Evolutionary conservation across 495 filamentous ascomycete species (phyloP).

Genomic region (Xylaria longipes): DNA sequence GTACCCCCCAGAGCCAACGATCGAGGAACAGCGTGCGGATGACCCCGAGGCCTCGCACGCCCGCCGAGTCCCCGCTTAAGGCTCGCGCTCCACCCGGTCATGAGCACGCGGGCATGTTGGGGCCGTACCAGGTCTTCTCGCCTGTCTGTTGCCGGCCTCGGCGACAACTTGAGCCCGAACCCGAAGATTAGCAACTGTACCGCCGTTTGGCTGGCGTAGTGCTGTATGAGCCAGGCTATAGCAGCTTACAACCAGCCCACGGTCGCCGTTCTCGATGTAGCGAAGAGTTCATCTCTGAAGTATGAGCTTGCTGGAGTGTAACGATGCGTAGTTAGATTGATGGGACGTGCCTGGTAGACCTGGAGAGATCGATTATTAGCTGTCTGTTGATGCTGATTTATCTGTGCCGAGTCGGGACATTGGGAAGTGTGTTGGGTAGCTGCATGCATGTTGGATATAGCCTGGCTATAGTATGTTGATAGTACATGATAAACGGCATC

Average conservation of each 20-base stretch:
- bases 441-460: background rate
- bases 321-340: background rate
- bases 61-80: background rate
- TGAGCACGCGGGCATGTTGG: background rate
- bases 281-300: background rate
- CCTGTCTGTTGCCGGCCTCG: background rate
- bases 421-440: background rate
- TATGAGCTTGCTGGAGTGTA: background rate
- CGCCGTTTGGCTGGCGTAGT: background rate
- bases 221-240: background rate
- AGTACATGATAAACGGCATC: background rate
- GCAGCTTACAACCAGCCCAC: background rate
- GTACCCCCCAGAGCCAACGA: background rate
- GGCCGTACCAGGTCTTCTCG: background rate
- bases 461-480: background rate
- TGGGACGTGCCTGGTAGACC: background rate
- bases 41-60: background rate
- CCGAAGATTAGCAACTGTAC: background rate
- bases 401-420: background rate
- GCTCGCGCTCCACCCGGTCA: background rate
- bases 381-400: background rate
- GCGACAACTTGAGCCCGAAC: background rate
- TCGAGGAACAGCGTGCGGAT: background rate
- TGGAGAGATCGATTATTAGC: background rate
- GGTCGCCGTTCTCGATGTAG: background rate